Percentiles rank a stretch among this genome's conserved stretches.
Conservation (phyloP, 2,329 filamentous ascomycete genomes). For the Clarireedia homoeocarpa region DNA sequence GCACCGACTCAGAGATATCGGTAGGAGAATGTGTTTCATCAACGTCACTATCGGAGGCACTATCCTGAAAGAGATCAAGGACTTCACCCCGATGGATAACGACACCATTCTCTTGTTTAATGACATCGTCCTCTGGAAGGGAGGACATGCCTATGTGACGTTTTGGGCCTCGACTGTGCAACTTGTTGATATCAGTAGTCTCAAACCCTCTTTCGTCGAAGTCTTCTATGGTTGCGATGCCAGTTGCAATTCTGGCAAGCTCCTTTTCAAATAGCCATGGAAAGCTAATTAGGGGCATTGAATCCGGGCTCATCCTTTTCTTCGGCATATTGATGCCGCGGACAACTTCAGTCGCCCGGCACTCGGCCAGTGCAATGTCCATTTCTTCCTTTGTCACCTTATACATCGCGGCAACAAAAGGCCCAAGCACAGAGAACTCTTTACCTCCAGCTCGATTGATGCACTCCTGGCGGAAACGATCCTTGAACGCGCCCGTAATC, state of each 20-base stretch:
- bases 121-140: conserved; percentile 21
- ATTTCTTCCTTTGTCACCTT: conserved; percentile 68
- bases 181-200: conserved; percentile 11
- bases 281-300: conserved; percentile 82
- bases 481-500: conserved; percentile 57
- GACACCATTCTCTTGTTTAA: conserved; percentile 24
- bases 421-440: conserved; percentile 52
- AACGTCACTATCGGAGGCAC: not conserved
- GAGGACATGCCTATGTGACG: not conserved
- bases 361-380: conserved; percentile 47
- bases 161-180: conserved; percentile 1
- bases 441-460: conserved; percentile 54
- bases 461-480: conserved; percentile 61
- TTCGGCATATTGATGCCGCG: conserved; percentile 32
- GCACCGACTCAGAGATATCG: not conserved
- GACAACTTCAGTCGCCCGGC: conserved; percentile 31
- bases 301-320: conserved; percentile 35
- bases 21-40: not conserved
- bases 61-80: conserved; percentile 26
- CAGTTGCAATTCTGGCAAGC: conserved; percentile 59
- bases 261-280: conserved; percentile 82
- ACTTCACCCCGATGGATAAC: conserved; percentile 28
- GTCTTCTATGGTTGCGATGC: conserved; percentile 19
- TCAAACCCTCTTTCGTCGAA: conserved; percentile 19
- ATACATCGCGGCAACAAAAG: conserved; percentile 84